These are phyloP conservation scores for Colletotrichum zoysiae DNA, from an alignment of 2,329 filamentous ascomycete genomes.

Conservation along the genomic window DNA sequence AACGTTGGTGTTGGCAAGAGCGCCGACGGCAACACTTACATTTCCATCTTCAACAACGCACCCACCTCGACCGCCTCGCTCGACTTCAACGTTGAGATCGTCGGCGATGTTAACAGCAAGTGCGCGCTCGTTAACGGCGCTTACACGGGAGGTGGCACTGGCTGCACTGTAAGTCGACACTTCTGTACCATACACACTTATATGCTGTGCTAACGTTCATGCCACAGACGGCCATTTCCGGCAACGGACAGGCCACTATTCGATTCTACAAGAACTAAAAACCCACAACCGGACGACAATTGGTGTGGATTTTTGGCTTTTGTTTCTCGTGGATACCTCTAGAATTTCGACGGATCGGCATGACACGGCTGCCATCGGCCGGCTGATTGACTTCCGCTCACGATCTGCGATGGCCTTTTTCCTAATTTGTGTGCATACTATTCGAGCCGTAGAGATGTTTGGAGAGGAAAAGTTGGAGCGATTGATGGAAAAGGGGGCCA, in stretches of 20 bases:
- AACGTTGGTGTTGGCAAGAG: slow-evolving; percentile 86
- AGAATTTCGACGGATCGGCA: slow-evolving; percentile 37
- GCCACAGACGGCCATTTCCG: slow-evolving; percentile 57
- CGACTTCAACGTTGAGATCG: slow-evolving; percentile 83
- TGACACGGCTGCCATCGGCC: slow-evolving; percentile 29
- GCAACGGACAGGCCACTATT: slow-evolving; percentile 58
- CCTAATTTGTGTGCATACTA: slow-evolving; percentile 40
- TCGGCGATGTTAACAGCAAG: slow-evolving; percentile 68
- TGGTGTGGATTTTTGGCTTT: slow-evolving; percentile 40
- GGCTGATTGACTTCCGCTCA: slow-evolving; percentile 36
- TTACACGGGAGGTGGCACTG: slow-evolving; percentile 70
- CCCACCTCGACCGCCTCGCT: slow-evolving; percentile 79
- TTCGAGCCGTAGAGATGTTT: slow-evolving; percentile 37
- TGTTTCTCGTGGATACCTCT: slow-evolving; percentile 44
- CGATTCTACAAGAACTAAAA: slow-evolving; percentile 55
- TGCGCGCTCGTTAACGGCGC: slow-evolving; percentile 77
- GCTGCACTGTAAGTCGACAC: slow-evolving; percentile 81
- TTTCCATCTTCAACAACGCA: slow-evolving; percentile 87
- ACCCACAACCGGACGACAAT: slow-evolving; percentile 42
- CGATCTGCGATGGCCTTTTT: slow-evolving; percentile 40
- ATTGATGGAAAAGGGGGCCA: slow-evolving; percentile 22
- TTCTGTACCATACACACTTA: background rate
- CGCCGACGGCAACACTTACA: slow-evolving; percentile 74
- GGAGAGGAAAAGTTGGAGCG: slow-evolving; percentile 41
- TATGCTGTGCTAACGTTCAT: background rate